phyloP scores from a whole-genome alignment of 192 early-diverging fungal genomes.

The Pilobolus umbonatus region DNA sequence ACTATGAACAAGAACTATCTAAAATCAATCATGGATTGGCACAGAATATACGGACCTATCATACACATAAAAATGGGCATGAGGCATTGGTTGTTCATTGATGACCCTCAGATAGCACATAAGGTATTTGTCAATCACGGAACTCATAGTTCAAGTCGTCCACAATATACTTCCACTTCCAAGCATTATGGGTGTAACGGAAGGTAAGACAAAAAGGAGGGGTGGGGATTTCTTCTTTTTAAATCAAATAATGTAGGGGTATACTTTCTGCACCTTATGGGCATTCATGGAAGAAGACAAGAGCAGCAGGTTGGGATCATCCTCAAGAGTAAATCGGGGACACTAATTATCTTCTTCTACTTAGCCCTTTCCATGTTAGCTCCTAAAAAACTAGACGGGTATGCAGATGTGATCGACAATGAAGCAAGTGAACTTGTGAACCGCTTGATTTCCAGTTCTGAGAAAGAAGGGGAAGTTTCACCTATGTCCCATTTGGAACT shows the following conservation, averaged over 20 bases:
- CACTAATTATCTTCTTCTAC: not conserved
- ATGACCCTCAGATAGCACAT: constrained; percentile 10
- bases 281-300: not conserved
- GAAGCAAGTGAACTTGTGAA: not conserved
- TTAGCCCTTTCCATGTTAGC: constrained; percentile 5
- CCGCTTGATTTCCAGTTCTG: not conserved
- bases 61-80: constrained; percentile 7
- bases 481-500: not conserved
- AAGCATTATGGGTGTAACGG: constrained; percentile 3
- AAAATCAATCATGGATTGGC: not conserved
- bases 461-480: not conserved
- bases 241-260: constrained; percentile 2
- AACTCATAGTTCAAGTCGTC: not conserved
- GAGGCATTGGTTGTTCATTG: not conserved
- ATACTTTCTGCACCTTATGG: not conserved
- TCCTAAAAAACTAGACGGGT: not conserved
- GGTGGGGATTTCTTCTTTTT: not conserved
- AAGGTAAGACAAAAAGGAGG: not conserved
- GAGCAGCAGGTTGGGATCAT: not conserved
- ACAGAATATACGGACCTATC: not conserved
- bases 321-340: not conserved
- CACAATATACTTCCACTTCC: not conserved
- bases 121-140: constrained; percentile 1
- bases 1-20: too few relatives aligned
- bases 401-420: not conserved